Evolutionary conservation across 352 stramenopile species (phyloP), one percentile per base, ranked within the genome.

Genomic region (Pythium brassicae): DNA sequence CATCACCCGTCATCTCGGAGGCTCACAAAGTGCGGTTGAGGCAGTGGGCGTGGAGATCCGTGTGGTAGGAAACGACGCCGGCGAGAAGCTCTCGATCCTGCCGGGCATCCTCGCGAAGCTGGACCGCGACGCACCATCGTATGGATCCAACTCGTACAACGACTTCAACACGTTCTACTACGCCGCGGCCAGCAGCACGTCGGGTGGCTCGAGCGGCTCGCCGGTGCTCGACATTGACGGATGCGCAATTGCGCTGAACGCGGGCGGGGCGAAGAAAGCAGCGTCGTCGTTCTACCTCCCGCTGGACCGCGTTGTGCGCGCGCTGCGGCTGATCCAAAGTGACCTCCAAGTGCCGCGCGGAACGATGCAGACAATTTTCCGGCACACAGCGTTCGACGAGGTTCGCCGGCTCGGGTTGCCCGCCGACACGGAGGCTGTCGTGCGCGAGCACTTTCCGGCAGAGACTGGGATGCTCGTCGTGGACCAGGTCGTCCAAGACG

Each of bases 81-180:
- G 91, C 10, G 91, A 97, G 71, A 97, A 97, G 63, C 69, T 97
- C 48, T 94, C 76, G 26, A 96, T 97, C 50, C 60, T 97, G 19
- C 77, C 86, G 1, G 91, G 89, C 10, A 96, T 96, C 51, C 68
- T 97, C 27, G 89, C 91, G 43, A 91, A 95, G 50, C 54, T 97
- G 29, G 91, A 97, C 61, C 91, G 91, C 15, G 87, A 96, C 55
- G 87, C 88, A 32, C 91, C 91, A 15, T 82, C 86, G 37, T 97
- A 97, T 55, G 83, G 84, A 22, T 89, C 76, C 4, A 76, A 62
- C 37, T 83, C 76, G 19, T 97, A 97, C 78, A 94, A 95, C 35
- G 91, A 97, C 62, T 95, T 96, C 57, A 96, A 96, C 61, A 97
- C 89, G 22, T 97, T 97, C 49, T 97, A 97, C 68, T 94, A 91